phyloP scores from a whole-genome alignment of 2,329 filamentous ascomycete species.

The Calycina herbarum region DNA sequence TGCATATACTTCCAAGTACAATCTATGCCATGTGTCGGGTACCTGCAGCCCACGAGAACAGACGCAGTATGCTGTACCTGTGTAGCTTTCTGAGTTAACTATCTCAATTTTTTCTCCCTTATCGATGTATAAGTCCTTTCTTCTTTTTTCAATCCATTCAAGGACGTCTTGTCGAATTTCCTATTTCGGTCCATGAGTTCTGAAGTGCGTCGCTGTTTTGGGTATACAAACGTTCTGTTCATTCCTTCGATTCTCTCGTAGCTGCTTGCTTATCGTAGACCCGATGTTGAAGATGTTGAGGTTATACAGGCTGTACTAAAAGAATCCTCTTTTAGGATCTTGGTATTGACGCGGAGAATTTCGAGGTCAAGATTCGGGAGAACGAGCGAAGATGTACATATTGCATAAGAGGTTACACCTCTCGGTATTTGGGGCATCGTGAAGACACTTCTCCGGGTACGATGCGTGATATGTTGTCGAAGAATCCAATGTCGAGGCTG shows the following conservation, averaged over 20 bases:
- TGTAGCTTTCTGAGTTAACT: background rate
- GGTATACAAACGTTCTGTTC: background rate
- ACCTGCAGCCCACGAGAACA: conserved; percentile 12
- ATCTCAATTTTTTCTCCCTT: background rate
- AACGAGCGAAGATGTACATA: background rate
- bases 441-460: background rate
- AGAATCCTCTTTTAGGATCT: background rate
- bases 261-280: background rate
- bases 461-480: background rate
- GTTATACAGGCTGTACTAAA: background rate
- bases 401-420: background rate
- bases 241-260: no score
- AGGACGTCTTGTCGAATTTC: no score
- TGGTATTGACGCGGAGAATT: conserved; percentile 5
- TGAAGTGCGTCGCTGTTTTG: background rate
- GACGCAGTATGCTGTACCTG: background rate
- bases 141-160: background rate
- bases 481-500: background rate
- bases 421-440: background rate
- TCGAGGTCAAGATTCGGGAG: background rate
- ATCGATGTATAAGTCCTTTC: background rate
- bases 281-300: background rate
- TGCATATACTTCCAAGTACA: background rate
- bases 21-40: conserved; percentile 4
- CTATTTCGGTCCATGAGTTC: background rate